Conservation (phyloP, 306 rosid genomes). For the Senna siamea region DNA sequence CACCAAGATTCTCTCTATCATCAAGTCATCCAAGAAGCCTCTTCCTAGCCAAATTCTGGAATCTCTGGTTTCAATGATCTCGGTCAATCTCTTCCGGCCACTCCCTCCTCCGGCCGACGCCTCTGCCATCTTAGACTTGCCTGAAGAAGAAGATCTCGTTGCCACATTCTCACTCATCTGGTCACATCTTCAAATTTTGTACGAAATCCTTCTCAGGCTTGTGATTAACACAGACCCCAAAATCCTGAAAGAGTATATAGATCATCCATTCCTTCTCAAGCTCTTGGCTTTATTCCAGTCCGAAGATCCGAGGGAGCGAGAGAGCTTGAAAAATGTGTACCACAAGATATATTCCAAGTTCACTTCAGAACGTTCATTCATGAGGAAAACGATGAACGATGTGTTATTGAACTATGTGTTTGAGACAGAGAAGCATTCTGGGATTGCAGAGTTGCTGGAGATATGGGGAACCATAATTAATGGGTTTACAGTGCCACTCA, state of each 20-base stretch:
- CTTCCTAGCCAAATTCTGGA: conserved; percentile 41
- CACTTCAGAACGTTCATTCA: conserved; percentile 54
- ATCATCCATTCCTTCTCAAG: conserved; percentile 56
- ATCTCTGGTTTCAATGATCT: conserved; percentile 62
- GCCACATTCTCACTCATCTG: conserved; percentile 54
- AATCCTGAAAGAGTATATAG: conserved; percentile 45
- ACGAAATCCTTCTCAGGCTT: conserved; percentile 64
- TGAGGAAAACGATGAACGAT: conserved; percentile 81
- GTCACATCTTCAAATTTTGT: conserved; percentile 74
- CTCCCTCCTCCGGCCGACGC: conserved; percentile 72
- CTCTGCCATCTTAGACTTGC: conserved; percentile 37
- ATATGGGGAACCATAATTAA: conserved; percentile 88
- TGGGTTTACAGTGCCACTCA: conserved; percentile 83
- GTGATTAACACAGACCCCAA: conserved; percentile 48
- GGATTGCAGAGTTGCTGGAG: conserved; percentile 85
- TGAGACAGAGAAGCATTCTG: conserved; percentile 69
- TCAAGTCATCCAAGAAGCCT: conserved; percentile 58
- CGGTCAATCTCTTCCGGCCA: conserved; percentile 65
- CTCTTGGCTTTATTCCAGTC: conserved; percentile 71
- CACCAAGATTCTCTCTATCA: conserved; percentile 49
- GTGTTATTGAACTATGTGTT: conserved; percentile 66
- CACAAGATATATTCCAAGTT: conserved; percentile 71
- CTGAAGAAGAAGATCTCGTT: conserved; percentile 68
- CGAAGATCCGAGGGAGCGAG: conserved; percentile 80
- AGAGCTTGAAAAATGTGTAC: conserved; percentile 68